Evolutionary conservation across 2,329 filamentous ascomycete genomes (phyloP).

Genomic region (Clonostachys rhizophaga): DNA sequence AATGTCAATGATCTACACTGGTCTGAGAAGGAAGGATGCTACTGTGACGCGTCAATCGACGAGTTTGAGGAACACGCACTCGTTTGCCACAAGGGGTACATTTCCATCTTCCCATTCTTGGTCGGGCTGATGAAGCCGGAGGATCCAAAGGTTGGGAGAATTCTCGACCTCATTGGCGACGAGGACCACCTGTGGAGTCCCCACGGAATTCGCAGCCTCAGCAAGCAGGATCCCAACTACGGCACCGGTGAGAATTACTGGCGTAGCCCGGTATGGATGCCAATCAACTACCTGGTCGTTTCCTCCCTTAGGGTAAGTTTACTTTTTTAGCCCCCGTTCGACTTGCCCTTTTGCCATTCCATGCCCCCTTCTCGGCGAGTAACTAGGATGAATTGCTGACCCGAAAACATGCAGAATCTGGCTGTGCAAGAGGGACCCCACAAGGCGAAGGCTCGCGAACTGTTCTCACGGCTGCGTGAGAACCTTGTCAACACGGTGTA

Average conservation of each 20-base stretch:
- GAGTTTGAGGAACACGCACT: conserved; percentile 87
- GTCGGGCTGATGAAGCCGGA: conserved; percentile 73
- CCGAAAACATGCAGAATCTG: conserved; percentile 40
- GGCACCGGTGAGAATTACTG: conserved; percentile 96
- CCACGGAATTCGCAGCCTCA: conserved; percentile 85
- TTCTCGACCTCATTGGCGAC: conserved; percentile 74
- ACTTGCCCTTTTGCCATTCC: neutral
- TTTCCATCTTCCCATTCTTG: conserved; percentile 89
- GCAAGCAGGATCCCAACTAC: conserved; percentile 77
- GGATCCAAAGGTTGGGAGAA: conserved; percentile 67
- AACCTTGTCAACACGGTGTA: conserved; percentile 90
- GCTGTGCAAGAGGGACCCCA: conserved; percentile 65
- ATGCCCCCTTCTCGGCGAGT: neutral
- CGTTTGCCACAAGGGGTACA: conserved; percentile 95
- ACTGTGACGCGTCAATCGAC: conserved; percentile 93
- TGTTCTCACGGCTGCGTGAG: conserved; percentile 73
- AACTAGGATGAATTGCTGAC: neutral
- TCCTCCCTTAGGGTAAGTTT: conserved; percentile 71
- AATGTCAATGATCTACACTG: conserved; percentile 95
- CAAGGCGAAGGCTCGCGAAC: conserved; percentile 59
- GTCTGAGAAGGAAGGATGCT: conserved; percentile 74
- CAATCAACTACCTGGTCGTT: conserved; percentile 88
- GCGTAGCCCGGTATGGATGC: conserved; percentile 92
- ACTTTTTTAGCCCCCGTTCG: neutral
- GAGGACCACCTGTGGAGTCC: conserved; percentile 86